Evolutionary conservation across 1,284 basidiomycete species (phyloP), one percentile per base, ranked within the genome.

Genomic region (Microbotryum intermedium): DNA sequence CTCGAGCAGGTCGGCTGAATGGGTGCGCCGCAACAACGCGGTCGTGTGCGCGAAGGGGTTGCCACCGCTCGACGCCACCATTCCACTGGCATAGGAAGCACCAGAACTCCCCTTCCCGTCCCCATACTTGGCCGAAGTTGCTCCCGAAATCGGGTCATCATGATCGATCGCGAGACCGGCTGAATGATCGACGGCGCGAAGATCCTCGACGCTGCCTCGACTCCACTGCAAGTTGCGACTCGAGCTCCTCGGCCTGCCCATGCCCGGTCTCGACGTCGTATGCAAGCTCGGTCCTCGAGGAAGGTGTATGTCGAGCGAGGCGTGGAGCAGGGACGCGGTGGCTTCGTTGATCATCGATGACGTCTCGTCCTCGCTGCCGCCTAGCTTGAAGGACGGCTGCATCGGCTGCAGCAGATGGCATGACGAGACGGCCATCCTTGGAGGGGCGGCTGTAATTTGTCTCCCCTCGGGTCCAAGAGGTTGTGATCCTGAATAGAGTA

Each of bases 201-300:
- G 43, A 9, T 55, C 53, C 2, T 60, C 55, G 6, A 51, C 50
- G 50, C 58, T 64, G 20, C 56, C 45, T n/a, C 62, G 46, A 18
- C 58, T 26, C 26, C 43, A 26, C 2, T 23, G 50, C 13, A 25
- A 6, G 20, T 25, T 25, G 2, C 30, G 34, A 30, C 50, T 23
- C 20, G 16, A 23, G n/a, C 50, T 52, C 23, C n/a, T n/a, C 50
- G 34, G 18, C 7, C 29, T 16, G 7, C 50, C 42, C 50, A 39
- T 39, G 6, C 34, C 34, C 1, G 34, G 34, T 39, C 34, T 39
- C 11, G 34, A 39, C 11, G 13, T 39, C 34, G 34, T 16, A 16
- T 39, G 50, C 39, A 23, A 13, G 23, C 30, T 30, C 4, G 21
- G 30, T 10, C 21, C 30, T 34, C 30, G 16, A 16, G 50, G 50